Evolutionary conservation across 306 rosid genomes (phyloP).

Genomic region (Macrotyloma uniflorum): DNA sequence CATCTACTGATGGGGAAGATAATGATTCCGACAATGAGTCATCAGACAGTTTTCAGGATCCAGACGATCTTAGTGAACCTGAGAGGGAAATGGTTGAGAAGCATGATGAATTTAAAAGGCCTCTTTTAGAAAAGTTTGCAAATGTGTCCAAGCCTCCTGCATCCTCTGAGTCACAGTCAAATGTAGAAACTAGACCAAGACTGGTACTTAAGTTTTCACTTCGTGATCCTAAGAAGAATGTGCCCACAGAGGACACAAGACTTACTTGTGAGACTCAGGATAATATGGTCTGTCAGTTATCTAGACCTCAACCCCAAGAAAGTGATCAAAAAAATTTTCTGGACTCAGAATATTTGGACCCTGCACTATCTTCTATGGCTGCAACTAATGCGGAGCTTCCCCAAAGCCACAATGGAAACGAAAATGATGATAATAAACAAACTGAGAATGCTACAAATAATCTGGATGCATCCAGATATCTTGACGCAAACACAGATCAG

Average conservation of each 20-base stretch:
- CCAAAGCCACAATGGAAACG: constrained; percentile 38
- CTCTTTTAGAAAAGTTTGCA: constrained; percentile 41
- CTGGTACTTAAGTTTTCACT: constrained; percentile 69
- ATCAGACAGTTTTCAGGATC: constrained; percentile 60
- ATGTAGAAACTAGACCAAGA: constrained; percentile 49
- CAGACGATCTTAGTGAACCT: constrained; percentile 50
- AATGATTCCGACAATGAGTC: constrained; percentile 61
- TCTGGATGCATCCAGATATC: constrained; percentile 40
- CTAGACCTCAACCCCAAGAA: constrained; percentile 46
- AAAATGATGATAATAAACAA: constrained; percentile 38
- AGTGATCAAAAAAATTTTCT: constrained; percentile 28
- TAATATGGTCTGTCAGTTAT: constrained; percentile 47
- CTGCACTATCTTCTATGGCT: constrained; percentile 38
- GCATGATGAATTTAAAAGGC: constrained; percentile 43
- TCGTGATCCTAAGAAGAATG: constrained; percentile 65
- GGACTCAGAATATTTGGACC: constrained; percentile 36
- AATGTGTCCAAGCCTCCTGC: constrained; percentile 44
- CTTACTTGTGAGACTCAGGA: constrained; percentile 42
- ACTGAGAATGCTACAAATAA: constrained; percentile 34
- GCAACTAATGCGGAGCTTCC: constrained; percentile 34
- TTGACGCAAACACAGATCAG: constrained; percentile 42
- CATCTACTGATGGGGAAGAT: constrained; percentile 72
- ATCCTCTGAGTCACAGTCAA: constrained; percentile 50
- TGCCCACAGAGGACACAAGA: constrained; percentile 45
- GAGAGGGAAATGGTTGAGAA: constrained; percentile 46